Base-by-base conservation (phyloP, 2,329 filamentous ascomycete species). In the Fusarium paranaense region DNA sequence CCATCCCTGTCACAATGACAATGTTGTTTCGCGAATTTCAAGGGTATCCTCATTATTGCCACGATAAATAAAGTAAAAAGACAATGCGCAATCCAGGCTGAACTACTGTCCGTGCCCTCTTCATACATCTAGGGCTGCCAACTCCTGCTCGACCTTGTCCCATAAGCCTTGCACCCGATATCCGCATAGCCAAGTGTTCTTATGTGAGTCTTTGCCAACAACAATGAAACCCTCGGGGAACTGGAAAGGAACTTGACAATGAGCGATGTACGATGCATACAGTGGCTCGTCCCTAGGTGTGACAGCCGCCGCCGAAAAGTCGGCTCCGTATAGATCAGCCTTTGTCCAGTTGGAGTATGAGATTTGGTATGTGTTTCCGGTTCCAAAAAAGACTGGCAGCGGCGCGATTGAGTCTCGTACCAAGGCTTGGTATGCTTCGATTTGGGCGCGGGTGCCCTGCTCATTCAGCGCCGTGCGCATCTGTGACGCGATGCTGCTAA, bases 111-210 rank as follows among this genome's bases (percentile, higher is more conserved):
- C 14, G 16, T 27, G 4, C 0, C 14, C 16, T 11, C 45, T 18
- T 50, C 16, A 50, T 4, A 11, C 25, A 7, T 50, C 22, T 0
- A 50, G 16, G 0, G 45, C 45, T 50, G 25, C 22, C 9, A 50
- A 0, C 40, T 71, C 62, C 2, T 62, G 65, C 45, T 73, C 61
- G 16, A 73, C 58, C 6, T 33, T 40, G 0, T 69, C 67, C 72
- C 64, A 74, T 1, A 71, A 13, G 0, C 70, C 72, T 2, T 66
- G 40, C 1, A 63, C 45, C 0, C 70, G 64, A 22, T 74, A 71
- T 1, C 62, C 70, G 4, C 70, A 73, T 3, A 74, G 30, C 70
- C 71, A 71, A 0, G 67, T 69, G 14, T 73, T 74, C 4, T 66
- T 47, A 5, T 27, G 61, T 1, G 60, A 62, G 10, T 74, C 67